Base-by-base conservation (phyloP, 2,329 filamentous ascomycete genomes). In the Paecilomyces dactylethromorphus region DNA sequence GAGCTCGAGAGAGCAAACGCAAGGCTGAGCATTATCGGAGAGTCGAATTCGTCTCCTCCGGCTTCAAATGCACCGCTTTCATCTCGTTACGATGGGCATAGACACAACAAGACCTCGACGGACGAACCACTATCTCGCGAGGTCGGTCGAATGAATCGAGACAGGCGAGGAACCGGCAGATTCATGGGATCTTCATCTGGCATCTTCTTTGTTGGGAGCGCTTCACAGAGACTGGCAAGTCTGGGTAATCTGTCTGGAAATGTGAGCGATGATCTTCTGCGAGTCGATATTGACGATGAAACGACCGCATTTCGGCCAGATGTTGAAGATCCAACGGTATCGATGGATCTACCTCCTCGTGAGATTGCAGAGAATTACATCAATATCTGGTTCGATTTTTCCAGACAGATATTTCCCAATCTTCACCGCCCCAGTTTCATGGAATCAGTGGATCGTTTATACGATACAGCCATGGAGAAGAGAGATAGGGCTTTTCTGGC, bases 181-280 rank as follows among this genome's bases (percentile, higher is more conserved):
- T 62, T 60, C 22, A 62, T 62, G 24, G 60, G 60, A 11, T 60
- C 60, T 45, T 62, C 60, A 3, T 61, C 59, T 2, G 60, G 60
- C 1, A 59, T 62, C 31, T 62, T 60, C 50, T 62, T 62, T 31
- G 59, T 62, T 24, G 60, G 60, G 11, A 60, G 56, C 21, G 60
- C 60, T 10, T 35, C 60, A 53, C 60, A 62, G 53, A 54, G 54
- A 45, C 54, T 62, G 33, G 49, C 58, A 7, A 62, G 51, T 35
- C 33, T 60, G 52, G 49, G 31, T 24, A 45, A 61, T 7, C 10
- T 39, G 5, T n/a, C 56, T n/a, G 56, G 52, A 53, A 56, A 58
- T 35, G 53, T 62, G 24, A 56, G 59, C 2, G 58, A 62, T 33
- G 55, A 53, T 10, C 53, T 62, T n/a, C 53, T 62, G 45, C 58